phyloP scores from a whole-genome alignment of 2,329 filamentous ascomycete species.

The Paracoccidioides brasiliensis region DNA sequence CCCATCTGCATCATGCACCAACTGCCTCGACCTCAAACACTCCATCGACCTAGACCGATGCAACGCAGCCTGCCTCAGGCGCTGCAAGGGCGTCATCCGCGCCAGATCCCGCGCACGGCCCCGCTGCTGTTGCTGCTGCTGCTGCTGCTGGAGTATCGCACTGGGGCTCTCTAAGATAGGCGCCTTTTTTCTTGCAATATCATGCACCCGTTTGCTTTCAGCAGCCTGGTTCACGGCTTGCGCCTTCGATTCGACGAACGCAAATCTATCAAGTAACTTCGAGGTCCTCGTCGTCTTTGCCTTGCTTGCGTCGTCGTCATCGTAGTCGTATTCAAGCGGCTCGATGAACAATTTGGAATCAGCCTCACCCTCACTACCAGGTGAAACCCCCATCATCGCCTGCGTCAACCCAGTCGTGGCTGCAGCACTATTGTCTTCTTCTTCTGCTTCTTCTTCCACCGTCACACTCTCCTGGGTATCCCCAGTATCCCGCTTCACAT shows the following conservation, averaged over 20 bases:
- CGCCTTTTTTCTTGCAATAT: background rate
- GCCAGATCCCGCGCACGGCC: background rate
- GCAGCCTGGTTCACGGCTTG: background rate
- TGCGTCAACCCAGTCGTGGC: background rate
- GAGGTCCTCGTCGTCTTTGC: background rate
- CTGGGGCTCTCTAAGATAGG: no score
- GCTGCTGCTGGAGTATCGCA: background rate
- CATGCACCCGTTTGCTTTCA: background rate
- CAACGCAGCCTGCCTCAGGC: constrained; percentile 28
- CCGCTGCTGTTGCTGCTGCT: background rate
- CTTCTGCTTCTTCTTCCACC: no score
- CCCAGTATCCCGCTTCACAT: background rate
- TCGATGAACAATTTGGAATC: background rate
- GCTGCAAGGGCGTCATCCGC: constrained; percentile 29
- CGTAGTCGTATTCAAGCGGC: background rate
- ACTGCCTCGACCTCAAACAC: constrained; percentile 9
- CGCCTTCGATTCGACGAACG: background rate
- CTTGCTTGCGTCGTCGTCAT: background rate
- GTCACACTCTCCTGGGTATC: no score
- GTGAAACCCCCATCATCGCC: background rate
- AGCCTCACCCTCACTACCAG: background rate
- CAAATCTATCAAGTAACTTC: background rate
- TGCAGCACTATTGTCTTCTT: background rate
- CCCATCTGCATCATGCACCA: background rate
- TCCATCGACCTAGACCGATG: constrained; percentile 27